Percentiles rank a stretch among this genome's conserved stretches.
Conservation (phyloP, 2,329 filamentous ascomycete species). For the Lasiodiplodia citricola region DNA sequence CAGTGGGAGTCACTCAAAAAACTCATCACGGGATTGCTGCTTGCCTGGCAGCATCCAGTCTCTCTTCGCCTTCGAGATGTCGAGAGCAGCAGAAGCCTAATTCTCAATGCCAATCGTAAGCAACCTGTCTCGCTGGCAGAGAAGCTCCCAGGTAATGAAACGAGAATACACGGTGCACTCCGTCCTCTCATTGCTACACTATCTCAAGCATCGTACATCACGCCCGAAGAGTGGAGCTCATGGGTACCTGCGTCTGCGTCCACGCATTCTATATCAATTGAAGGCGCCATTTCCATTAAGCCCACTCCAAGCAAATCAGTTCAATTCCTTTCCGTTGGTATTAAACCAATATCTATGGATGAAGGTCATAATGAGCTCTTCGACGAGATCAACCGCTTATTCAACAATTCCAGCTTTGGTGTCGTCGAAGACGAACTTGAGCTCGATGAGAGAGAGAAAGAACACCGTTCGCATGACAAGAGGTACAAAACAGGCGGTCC, state of each 20-base stretch:
- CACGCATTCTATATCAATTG: conserved; percentile 65
- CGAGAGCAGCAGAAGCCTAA: conserved; percentile 46
- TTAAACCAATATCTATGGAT: conserved; percentile 66
- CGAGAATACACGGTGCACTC: conserved; percentile 30
- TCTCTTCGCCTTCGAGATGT: conserved; percentile 65
- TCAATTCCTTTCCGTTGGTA: conserved; percentile 83
- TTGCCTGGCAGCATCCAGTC: conserved; percentile 68
- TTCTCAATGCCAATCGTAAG: conserved; percentile 30
- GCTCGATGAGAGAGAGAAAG: conserved; percentile 44
- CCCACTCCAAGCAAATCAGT: conserved; percentile 73
- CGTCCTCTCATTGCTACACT: conserved; percentile 59
- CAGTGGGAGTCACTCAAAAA: conserved; percentile 70
- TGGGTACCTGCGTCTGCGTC: conserved; percentile 78
- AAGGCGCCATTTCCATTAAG: conserved; percentile 72
- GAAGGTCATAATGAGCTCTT: conserved; percentile 70
- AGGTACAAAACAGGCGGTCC: conserved; percentile 55
- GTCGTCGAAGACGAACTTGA: conserved; percentile 54
- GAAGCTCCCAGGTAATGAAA: conserved; percentile 34
- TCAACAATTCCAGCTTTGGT: conserved; percentile 79
- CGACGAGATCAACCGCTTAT: conserved; percentile 77
- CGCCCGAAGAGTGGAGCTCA: conserved; percentile 55
- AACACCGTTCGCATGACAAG: conserved; percentile 44
- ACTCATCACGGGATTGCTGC: conserved; percentile 66
- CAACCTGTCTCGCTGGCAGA: conserved; percentile 34
- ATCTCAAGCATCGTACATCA: conserved; percentile 67